Conservation (phyloP, 768 basidiomycete genomes). For the Pleurotus platypus region DNA sequence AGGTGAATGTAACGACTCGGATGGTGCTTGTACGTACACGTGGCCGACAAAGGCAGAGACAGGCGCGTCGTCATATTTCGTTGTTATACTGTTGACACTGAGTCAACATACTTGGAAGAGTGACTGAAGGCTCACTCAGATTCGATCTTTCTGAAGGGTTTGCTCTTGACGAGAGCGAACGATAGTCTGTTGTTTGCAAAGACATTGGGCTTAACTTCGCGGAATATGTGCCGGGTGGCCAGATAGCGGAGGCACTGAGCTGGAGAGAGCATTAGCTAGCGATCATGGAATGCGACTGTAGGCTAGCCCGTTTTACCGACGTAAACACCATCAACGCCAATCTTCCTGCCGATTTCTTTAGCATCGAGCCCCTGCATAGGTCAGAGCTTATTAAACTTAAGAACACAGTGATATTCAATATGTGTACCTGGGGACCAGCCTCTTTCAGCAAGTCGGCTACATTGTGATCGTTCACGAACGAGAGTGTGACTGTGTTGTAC, state of each 20-base stretch:
- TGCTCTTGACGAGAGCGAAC: slow-evolving; percentile 23
- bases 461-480: slow-evolving; percentile 21
- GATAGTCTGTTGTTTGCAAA: slow-evolving; percentile 32
- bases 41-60: not conserved
- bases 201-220: slow-evolving; percentile 26
- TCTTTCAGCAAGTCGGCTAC: slow-evolving; percentile 34
- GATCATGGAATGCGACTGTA: too few species aligned
- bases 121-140: slow-evolving; percentile 14
- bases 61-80: not conserved
- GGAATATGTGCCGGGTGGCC: slow-evolving; percentile 28
- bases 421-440: slow-evolving; percentile 25
- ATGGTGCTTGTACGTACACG: not conserved
- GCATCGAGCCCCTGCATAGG: slow-evolving; percentile 24
- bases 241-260: slow-evolving; percentile 28
- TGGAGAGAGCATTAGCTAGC: not conserved
- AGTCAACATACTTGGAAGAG: not conserved
- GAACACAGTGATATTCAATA: too few species aligned
- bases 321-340: slow-evolving; percentile 20
- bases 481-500: slow-evolving; percentile 18
- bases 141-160: slow-evolving; percentile 17
- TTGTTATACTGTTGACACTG: not conserved
- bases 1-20: not conserved
- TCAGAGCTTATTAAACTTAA: not conserved
- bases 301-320: slow-evolving; percentile 18
- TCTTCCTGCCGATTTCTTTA: slow-evolving; percentile 24